Evolutionary conservation across 1,284 basidiomycete species (phyloP), one percentile per base, ranked within the genome.

Genomic region (Melanopsichium pennsylvanicum): DNA sequence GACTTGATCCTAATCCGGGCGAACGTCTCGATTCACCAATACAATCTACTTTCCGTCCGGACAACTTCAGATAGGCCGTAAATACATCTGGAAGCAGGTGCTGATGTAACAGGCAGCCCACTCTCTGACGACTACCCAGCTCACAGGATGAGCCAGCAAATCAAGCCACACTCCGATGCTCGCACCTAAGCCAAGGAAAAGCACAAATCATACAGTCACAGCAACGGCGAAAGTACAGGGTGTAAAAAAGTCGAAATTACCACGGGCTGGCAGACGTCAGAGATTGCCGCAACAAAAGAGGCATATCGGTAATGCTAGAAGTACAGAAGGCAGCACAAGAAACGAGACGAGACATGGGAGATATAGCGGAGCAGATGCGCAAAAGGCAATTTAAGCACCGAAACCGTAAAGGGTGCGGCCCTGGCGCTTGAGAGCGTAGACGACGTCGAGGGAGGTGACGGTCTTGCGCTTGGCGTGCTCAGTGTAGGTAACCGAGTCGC

Each of bases 401-500:
- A 78, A 78, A 72, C 76, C 92, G 83, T 94, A 94, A 47, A 95
- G 87, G 57, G 91, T 92, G 80, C 92, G 87, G 54, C 81, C 81
- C 72, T 81, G 79, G 71, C 92, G 88, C 87, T 95, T 95, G 78
- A 96, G 88, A 33, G 93, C 93, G 84, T 96, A 95, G 70, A 95
- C 92, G 67, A 92, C 90, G 78, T 92, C 90, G 71, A 92, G 90
- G 10, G 93, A 91, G 45, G 90, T 93, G 69, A 93, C 91, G 43
- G 90, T 92, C 85, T 92, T 92, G 81, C 91, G 88, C 86, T 94
- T 94, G 63, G 92, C 91, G 85, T 95, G 92, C 84, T 94, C 92
- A 67, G 92, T 94, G 88, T 94, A 93, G 70, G 88, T 89, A 81
- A 91, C 89, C 35, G 89, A 89, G 84, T 91, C 92, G 76, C 91